Conservation (phyloP, 257 asterid species). For the Thymus mandschuricus region DNA sequence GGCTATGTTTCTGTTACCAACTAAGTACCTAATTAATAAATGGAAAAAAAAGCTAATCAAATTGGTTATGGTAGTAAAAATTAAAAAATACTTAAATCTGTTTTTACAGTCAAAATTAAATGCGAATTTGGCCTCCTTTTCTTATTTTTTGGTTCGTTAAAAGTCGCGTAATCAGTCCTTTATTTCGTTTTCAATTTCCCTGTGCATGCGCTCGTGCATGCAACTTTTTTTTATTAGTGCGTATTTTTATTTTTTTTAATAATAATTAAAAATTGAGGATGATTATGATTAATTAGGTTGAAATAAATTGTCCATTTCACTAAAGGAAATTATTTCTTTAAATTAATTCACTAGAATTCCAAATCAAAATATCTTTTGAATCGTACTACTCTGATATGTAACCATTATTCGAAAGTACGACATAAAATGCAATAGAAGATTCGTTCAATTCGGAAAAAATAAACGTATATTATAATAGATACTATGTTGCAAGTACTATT, state of each 20-base stretch:
- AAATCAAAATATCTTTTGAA: too few relatives aligned
- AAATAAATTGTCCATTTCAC: not conserved
- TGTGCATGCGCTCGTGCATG: conserved; percentile 27
- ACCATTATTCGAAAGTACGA: too few relatives aligned
- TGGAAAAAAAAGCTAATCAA: not conserved
- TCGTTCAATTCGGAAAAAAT: too few relatives aligned
- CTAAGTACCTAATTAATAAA: not conserved
- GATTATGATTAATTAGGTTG: not conserved
- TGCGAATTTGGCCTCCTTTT: not conserved
- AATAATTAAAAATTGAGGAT: not conserved
- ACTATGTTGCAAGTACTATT: too few relatives aligned
- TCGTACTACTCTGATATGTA: too few relatives aligned
- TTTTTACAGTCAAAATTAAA: conserved; percentile 32
- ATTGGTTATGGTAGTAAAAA: not conserved
- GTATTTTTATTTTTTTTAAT: not conserved
- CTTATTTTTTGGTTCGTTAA: conserved; percentile 33
- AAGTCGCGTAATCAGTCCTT: conserved; percentile 33
- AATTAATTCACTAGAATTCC: too few relatives aligned
- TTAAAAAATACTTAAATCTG: not conserved
- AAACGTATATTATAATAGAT: too few relatives aligned
- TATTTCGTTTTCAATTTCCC: conserved; percentile 26
- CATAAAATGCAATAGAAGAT: too few relatives aligned
- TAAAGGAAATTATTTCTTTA: too few relatives aligned
- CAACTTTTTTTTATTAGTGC: not conserved
- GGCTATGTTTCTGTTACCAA: not conserved